Base-by-base conservation (phyloP, 75 land plant genomes). In the Pinus albicaulis region DNA sequence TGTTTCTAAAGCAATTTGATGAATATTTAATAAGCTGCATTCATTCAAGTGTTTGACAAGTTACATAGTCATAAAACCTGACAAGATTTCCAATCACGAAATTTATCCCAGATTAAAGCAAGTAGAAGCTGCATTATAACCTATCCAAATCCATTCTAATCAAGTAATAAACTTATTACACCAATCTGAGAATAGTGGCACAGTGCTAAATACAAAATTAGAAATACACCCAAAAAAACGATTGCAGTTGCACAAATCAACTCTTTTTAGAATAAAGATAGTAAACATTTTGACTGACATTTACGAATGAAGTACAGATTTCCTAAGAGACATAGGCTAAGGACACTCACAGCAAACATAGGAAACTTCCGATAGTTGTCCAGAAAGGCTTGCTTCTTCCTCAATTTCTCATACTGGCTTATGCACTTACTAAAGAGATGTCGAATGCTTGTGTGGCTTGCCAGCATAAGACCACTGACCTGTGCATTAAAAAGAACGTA, bases 401-500 rank as follows among this genome's bases (percentile, higher is more conserved):
- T 88, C 82, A 98, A 84, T 78, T 95, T 95, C 79, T 98, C 98
- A 89, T 98, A 98, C 70, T 95, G 98, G 78, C 89, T 89, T 76
- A 98, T 82, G 60, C 98, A 95, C 78, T 91, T 98, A 85, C 94
- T 89, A 75, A 98, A 98, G 20, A 98, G 93, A 82, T 98, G 99
- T 17, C 99, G 80, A 76, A 98, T 98, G 83, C 99, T 95, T 75
- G 99, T 98, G 80, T 98, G 99, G 79, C 95, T 98, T 76, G 99
- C 99, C 19, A 98, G 83, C 99, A 98, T 98, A 26, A 98, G 86
- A 82, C 99, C 99, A 88, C 99, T 97, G 59, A 97, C 99, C 99
- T 97, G 75, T 52, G 57, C 69, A 74, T 63, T 76, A 80, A 80
- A 20, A 76, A 59, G 38, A 74, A 64, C 7, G 26, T 34, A 68